phyloP scores from a whole-genome alignment of 805 yeast genomes.

The Priceomyces castillae region DNA sequence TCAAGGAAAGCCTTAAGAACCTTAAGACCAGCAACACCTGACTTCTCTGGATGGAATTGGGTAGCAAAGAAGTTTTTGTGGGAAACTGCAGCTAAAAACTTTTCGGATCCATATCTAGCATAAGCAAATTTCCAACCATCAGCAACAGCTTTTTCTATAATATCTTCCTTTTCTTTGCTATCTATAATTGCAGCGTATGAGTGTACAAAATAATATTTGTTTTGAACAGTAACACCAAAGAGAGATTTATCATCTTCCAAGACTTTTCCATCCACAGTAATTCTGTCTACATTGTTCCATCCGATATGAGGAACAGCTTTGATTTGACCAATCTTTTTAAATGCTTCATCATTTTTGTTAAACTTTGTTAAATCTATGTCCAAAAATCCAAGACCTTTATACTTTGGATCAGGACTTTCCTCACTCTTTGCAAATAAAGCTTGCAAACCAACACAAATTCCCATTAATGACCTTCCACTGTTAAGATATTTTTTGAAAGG shows the following conservation, averaged over 20 bases:
- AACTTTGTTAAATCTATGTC: slow-evolving; percentile 55
- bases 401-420: slow-evolving; percentile 59
- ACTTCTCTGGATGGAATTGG: slow-evolving; percentile 98
- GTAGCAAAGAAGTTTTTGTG: slow-evolving; percentile 86
- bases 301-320: slow-evolving; percentile 97
- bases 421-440: slow-evolving; percentile 72
- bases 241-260: slow-evolving; percentile 31
- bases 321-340: slow-evolving; percentile 25
- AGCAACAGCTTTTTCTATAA: slow-evolving; percentile 23
- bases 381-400: slow-evolving; percentile 58
- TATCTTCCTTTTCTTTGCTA: slow-evolving; percentile 22
- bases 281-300: slow-evolving; percentile 64
- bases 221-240: slow-evolving; percentile 62
- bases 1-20: slow-evolving; percentile 71
- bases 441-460: slow-evolving; percentile 96
- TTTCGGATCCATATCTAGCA: slow-evolving; percentile 73
- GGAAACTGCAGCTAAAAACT: slow-evolving; percentile 76
- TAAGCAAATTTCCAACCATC: slow-evolving; percentile 70
- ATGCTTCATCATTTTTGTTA: slow-evolving; percentile 34
- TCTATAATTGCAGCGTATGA: slow-evolving; percentile 80
- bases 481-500: slow-evolving; percentile 67
- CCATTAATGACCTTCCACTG: slow-evolving; percentile 88
- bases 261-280: slow-evolving; percentile 21
- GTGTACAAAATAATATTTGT: slow-evolving; percentile 91
- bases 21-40: slow-evolving; percentile 85